Percentiles rank a stretch among this genome's conserved stretches.
Conservation (phyloP, 768 basidiomycete genomes). For the Mycena filopes region DNA sequence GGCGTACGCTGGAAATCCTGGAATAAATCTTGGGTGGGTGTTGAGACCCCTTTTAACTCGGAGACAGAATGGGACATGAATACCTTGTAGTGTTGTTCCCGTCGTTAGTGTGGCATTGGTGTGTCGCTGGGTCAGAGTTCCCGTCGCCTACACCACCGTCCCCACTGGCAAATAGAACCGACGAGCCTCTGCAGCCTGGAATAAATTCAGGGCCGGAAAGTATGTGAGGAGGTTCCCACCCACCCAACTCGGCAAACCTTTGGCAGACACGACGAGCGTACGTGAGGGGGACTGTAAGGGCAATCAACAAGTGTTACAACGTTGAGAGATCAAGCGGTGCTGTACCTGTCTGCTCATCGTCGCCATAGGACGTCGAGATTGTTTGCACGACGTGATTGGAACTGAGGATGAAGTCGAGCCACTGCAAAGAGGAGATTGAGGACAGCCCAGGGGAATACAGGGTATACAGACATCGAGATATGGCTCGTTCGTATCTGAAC, state of each 20-base stretch:
- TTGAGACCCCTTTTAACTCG: background rate
- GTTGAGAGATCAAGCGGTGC: background rate
- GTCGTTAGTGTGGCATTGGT: constrained; percentile 68
- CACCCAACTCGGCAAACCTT: constrained; percentile 73
- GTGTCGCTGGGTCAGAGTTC: constrained; percentile 59
- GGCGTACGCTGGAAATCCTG: constrained; percentile 64
- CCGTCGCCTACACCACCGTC: constrained; percentile 78
- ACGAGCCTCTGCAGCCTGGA: constrained; percentile 71
- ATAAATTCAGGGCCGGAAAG: background rate
- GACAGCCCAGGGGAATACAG: background rate
- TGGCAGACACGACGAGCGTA: constrained; percentile 69
- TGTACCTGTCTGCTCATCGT: constrained; percentile 76
- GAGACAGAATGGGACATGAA: constrained; percentile 50
- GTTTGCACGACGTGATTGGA: constrained; percentile 62
- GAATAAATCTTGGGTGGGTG: constrained; percentile 52
- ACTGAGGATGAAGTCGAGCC: constrained; percentile 68
- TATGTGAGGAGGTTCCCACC: constrained; percentile 8
- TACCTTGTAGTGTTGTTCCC: constrained; percentile 42
- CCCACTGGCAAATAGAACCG: constrained; percentile 73
- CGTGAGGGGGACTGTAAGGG: constrained; percentile 59
- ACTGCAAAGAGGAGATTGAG: constrained; percentile 48
- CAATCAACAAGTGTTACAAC: background rate
- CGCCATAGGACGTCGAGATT: constrained; percentile 80
- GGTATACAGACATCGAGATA: constrained; percentile 49
- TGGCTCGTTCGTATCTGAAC: constrained; percentile 59